These are phyloP conservation scores for Blyttiomyces sp. DNA, from an alignment of 371 early-diverging fungal species.

Conservation along the genomic window DNA sequence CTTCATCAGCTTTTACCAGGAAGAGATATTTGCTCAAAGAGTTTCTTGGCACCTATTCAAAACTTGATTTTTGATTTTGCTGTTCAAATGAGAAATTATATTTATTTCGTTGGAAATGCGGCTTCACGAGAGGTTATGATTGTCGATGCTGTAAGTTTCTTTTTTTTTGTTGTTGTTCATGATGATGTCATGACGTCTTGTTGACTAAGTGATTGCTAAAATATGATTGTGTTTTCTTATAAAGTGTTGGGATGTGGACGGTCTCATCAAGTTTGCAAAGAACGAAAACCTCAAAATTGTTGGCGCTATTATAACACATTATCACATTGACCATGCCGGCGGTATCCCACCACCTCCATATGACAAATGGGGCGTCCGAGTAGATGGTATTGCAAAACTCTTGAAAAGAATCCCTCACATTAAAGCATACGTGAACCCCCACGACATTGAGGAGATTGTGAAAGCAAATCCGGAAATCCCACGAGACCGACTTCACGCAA, in stretches of 20 bases:
- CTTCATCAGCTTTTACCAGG: slow-evolving; percentile 69
- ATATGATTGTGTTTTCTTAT: too few species aligned
- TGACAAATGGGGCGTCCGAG: slow-evolving; percentile 71
- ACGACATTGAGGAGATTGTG: slow-evolving; percentile 69
- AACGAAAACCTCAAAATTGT: slow-evolving; percentile 63
- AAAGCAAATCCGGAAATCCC: slow-evolving; percentile 65
- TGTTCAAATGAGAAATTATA: slow-evolving; percentile 74
- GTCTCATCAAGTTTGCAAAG: slow-evolving; percentile 61
- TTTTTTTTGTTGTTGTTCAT: neutral
- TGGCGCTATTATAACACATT: slow-evolving; percentile 73
- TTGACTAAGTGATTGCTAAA: neutral
- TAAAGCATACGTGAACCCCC: slow-evolving; percentile 68
- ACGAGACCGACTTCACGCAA: slow-evolving; percentile 55
- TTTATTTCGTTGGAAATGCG: slow-evolving; percentile 71
- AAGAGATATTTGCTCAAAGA: slow-evolving; percentile 57
- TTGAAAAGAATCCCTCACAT: slow-evolving; percentile 66
- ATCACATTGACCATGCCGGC: slow-evolving; percentile 75
- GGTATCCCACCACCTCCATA: slow-evolving; percentile 79
- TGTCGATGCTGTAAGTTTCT: slow-evolving; percentile 61
- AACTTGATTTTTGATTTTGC: slow-evolving; percentile 73
- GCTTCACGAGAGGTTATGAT: slow-evolving; percentile 66
- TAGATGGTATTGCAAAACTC: slow-evolving; percentile 71
- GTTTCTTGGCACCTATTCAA: slow-evolving; percentile 61
- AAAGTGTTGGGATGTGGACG: slow-evolving; percentile 84
- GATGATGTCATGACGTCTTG: neutral